These are phyloP conservation scores for Pichia occidentalis DNA, from an alignment of 805 yeast genomes.

Conservation along the genomic window DNA sequence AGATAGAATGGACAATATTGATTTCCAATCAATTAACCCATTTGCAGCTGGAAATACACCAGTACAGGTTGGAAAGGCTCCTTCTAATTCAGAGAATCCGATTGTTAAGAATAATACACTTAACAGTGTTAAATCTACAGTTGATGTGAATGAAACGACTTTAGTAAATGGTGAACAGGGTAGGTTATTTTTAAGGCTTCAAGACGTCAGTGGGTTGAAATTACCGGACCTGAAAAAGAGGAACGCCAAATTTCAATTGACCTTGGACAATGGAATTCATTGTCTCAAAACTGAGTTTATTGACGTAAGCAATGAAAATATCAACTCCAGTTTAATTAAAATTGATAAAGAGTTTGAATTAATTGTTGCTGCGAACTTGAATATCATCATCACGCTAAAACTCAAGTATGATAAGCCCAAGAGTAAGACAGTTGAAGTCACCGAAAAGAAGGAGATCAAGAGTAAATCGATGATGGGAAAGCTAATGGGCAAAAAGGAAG, in stretches of 20 bases:
- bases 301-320: conserved; percentile 23
- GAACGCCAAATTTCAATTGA: conserved; percentile 44
- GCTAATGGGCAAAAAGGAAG: conserved; percentile 34
- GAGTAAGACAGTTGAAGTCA: conserved; percentile 51
- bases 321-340: too few species aligned
- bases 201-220: conserved; percentile 39
- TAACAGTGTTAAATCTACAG: too few species aligned
- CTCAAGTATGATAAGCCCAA: conserved; percentile 47
- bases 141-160: background rate
- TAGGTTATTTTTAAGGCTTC: conserved; percentile 45
- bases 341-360: conserved; percentile 76
- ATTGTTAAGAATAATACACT: too few species aligned
- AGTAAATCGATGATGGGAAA: conserved; percentile 28
- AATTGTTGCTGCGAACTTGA: conserved; percentile 52
- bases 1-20: background rate
- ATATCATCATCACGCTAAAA: conserved; percentile 68
- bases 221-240: conserved; percentile 41
- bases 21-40: conserved; percentile 1
- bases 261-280: conserved; percentile 78
- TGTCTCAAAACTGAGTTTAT: conserved; percentile 54
- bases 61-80: conserved; percentile 3
- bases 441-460: conserved; percentile 39
- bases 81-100: background rate
- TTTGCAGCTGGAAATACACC: conserved; percentile 6
- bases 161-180: conserved; percentile 36